Conservation (phyloP, 768 basidiomycete genomes). For the Tricholoma hemisulphureum region DNA sequence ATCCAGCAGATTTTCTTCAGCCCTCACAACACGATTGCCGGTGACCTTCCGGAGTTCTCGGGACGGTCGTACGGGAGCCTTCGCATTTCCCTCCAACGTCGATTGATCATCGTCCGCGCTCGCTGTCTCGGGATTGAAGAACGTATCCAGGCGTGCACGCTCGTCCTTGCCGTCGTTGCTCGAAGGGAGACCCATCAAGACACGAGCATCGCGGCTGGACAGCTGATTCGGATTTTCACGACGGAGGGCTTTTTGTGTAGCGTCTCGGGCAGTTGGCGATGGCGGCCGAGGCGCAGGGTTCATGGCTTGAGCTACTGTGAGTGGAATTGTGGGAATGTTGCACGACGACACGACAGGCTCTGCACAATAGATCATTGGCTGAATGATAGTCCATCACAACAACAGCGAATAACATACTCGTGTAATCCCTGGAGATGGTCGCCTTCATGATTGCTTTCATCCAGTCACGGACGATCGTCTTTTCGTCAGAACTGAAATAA, state of each 20-base stretch:
- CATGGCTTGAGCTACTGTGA: constrained; percentile 95
- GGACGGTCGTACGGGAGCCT: constrained; percentile 64
- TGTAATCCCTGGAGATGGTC: constrained; percentile 91
- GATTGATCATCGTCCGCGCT: constrained; percentile 13
- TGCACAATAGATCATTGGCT: constrained; percentile 30
- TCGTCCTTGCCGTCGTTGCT: constrained; percentile 42
- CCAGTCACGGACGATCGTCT: constrained; percentile 86
- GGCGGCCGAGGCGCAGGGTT: constrained; percentile 94
- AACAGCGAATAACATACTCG: constrained; percentile 53
- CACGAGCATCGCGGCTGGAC: constrained; percentile 73
- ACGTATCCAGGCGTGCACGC: constrained; percentile 51
- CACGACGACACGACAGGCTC: constrained; percentile 95
- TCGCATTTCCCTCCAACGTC: constrained; percentile 14
- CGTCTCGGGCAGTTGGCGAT: constrained; percentile 82
- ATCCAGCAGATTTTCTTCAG: constrained; percentile 21
- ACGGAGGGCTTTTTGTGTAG: constrained; percentile 83
- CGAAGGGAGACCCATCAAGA: constrained; percentile 62
- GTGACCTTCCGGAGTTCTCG: constrained; percentile 56
- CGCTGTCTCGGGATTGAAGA: constrained; percentile 47
- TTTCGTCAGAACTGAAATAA: constrained; percentile 90
- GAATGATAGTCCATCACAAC: background rate
- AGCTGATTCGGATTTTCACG: constrained; percentile 84
- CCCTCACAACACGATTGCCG: constrained; percentile 23
- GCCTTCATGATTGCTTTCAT: constrained; percentile 99
- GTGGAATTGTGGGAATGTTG: constrained; percentile 94